phyloP scores from a whole-genome alignment of 2,329 filamentous ascomycete species.

The Botrytis pseudocinerea region DNA sequence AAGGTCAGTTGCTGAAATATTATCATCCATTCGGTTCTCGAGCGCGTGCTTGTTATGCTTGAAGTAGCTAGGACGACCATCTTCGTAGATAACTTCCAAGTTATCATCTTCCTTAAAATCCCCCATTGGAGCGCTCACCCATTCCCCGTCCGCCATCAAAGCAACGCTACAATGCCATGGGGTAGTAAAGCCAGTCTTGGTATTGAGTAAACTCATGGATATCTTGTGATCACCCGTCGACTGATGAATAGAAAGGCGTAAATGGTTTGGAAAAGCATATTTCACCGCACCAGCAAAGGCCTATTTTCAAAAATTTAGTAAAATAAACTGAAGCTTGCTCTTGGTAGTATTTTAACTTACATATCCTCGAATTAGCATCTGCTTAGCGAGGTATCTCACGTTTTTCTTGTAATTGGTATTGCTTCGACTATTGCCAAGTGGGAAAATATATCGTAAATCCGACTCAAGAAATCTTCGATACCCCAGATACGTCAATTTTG shows the following conservation, averaged over 20 bases:
- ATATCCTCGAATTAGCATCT: background rate
- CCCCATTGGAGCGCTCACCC: background rate
- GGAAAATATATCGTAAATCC: background rate
- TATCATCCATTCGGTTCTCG: background rate
- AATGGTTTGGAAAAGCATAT: background rate
- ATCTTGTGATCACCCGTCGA: background rate
- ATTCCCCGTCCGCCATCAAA: background rate
- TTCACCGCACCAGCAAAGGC: background rate
- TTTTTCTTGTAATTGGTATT: background rate
- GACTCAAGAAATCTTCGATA: background rate
- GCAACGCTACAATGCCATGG: background rate
- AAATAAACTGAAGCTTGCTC: background rate
- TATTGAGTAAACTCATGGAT: background rate
- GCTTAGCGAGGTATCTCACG: background rate
- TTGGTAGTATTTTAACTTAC: background rate
- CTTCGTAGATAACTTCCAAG: background rate
- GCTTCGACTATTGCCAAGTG: background rate
- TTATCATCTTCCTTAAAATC: background rate
- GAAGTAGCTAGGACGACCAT: background rate
- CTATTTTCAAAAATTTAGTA: background rate
- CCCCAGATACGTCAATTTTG: background rate
- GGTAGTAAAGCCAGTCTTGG: background rate
- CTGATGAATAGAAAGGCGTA: background rate
- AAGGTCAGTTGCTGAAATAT: fast-evolving
- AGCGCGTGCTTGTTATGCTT: background rate